Evolutionary conservation across 352 stramenopile species (phyloP).

Genomic region (Sclerospora graminicola): DNA sequence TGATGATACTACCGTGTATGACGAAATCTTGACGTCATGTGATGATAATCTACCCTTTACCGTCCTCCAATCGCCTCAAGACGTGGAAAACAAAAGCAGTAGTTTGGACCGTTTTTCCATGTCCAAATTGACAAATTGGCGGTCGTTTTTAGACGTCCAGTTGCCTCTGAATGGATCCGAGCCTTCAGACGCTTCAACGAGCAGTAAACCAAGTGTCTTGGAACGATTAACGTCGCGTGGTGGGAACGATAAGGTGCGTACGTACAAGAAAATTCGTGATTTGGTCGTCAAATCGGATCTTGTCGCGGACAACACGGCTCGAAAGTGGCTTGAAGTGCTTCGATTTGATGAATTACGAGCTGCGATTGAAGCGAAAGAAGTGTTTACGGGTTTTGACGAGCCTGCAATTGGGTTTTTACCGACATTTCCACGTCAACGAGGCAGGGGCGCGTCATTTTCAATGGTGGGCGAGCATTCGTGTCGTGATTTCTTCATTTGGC

Average conservation of each 20-base stretch:
- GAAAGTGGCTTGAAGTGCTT: constrained; percentile 67
- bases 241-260: constrained; percentile 14
- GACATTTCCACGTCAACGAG: constrained; percentile 57
- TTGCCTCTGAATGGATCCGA: constrained; percentile 14
- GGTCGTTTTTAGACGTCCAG: constrained; percentile 40
- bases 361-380: constrained; percentile 70
- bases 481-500: constrained; percentile 29
- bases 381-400: constrained; percentile 82
- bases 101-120: no score
- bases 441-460: constrained; percentile 45
- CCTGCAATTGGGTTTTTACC: constrained; percentile 65
- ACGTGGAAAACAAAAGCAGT: constrained; percentile 1
- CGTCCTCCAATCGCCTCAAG: constrained; percentile 30
- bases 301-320: constrained; percentile 39
- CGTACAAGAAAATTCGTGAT: constrained; percentile 55
- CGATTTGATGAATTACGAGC: constrained; percentile 59
- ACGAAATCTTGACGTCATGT: constrained; percentile 36
- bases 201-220: no score
- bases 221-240: no score
- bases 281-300: constrained; percentile 52
- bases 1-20: constrained; percentile 31
- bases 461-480: constrained; percentile 53
- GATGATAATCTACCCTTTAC: constrained; percentile 59
- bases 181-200: background rate
- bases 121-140: constrained; percentile 26